phyloP scores from a whole-genome alignment of 1,284 basidiomycete species.

The Pyrrhoderma lamaoense region DNA sequence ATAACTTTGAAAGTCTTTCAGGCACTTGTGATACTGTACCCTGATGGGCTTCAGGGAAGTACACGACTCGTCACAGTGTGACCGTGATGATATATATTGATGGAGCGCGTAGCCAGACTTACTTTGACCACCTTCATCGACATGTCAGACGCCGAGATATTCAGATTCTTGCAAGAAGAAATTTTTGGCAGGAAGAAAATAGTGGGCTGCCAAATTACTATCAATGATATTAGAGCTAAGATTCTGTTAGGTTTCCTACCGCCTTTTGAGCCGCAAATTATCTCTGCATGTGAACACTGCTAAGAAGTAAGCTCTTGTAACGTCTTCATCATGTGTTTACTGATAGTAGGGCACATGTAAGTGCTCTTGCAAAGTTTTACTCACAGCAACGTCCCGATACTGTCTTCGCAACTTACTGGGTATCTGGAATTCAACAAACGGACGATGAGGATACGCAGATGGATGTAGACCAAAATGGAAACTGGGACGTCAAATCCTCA shows the following conservation, averaged over 20 bases:
- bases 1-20: too few relatives aligned
- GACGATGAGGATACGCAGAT: conserved; percentile 31
- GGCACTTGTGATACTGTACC: not conserved
- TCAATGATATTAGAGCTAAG: too few relatives aligned
- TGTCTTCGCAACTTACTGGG: conserved; percentile 56
- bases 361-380: conserved; percentile 56
- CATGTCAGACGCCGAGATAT: conserved; percentile 40
- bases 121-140: not conserved
- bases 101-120: not conserved
- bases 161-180: conserved; percentile 57
- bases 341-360: conserved; percentile 24
- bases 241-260: conserved; percentile 71
- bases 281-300: conserved; percentile 64
- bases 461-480: conserved; percentile 33
- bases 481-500: conserved; percentile 29
- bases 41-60: not conserved
- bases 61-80: not conserved
- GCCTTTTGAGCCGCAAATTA: conserved; percentile 61
- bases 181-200: conserved; percentile 53
- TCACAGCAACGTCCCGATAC: conserved; percentile 32
- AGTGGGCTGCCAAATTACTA: too few relatives aligned
- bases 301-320: conserved; percentile 47
- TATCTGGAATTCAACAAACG: conserved; percentile 44
- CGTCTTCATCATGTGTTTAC: not conserved
- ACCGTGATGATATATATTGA: not conserved